phyloP scores from a whole-genome alignment of 768 basidiomycete species.

The Amanita phalloides region DNA sequence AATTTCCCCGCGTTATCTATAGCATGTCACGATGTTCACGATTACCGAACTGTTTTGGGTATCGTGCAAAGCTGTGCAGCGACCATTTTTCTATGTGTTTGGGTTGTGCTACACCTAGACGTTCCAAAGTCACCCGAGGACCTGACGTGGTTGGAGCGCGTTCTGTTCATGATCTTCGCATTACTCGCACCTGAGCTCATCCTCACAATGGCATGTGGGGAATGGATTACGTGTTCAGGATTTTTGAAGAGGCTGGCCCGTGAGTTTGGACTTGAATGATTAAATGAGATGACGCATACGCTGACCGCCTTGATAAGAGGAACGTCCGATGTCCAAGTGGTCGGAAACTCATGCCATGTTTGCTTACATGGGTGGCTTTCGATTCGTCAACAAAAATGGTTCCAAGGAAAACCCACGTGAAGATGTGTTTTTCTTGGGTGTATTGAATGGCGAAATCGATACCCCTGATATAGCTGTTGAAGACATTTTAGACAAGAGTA shows the following conservation, averaged over 20 bases:
- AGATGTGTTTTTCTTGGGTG: not conserved
- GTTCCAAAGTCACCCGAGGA: constrained; percentile 6
- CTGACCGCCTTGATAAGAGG: not conserved
- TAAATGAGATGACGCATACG: not conserved
- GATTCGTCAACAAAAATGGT: not conserved
- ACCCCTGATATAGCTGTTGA: constrained; percentile 1
- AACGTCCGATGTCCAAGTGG: constrained; percentile 5
- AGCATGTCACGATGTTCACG: not conserved
- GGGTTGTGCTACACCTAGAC: constrained; percentile 12
- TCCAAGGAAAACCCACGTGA: not conserved
- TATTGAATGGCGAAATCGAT: not conserved
- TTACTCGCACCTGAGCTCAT: constrained; percentile 12
- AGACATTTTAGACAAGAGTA: constrained; percentile 21
- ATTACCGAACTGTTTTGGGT: not conserved
- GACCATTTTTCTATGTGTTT: constrained; percentile 12
- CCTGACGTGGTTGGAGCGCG: not conserved
- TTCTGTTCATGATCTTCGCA: constrained; percentile 8
- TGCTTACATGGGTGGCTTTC: constrained; percentile 20
- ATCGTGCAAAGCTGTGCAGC: constrained; percentile 10
- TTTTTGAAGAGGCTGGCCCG: not conserved
- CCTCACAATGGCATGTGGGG: constrained; percentile 9
- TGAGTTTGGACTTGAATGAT: not conserved
- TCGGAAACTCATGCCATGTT: constrained; percentile 15
- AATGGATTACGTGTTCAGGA: constrained; percentile 6
- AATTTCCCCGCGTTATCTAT: not conserved